These are phyloP conservation scores for Ophiostoma australiae DNA, from an alignment of 2,329 filamentous ascomycete genomes.

Conservation along the genomic window DNA sequence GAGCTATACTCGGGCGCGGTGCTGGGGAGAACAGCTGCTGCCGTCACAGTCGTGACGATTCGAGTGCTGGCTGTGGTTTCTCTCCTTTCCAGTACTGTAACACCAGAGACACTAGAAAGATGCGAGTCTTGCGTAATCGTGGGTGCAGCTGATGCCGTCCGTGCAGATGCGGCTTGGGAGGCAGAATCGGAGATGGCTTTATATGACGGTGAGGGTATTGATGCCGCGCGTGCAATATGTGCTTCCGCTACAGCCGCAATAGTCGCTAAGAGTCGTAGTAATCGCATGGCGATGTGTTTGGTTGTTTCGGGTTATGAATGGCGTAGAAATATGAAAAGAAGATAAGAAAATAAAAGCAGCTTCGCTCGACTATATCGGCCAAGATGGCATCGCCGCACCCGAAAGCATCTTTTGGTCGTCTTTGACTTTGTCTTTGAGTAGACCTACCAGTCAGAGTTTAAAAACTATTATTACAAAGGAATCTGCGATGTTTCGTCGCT, in stretches of 20 bases:
- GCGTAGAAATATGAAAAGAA: background rate
- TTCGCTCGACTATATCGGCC: background rate
- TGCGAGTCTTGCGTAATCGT: background rate
- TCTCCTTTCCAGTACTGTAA: background rate
- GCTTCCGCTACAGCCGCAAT: background rate
- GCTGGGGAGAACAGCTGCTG: conserved; percentile 35
- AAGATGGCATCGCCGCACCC: background rate
- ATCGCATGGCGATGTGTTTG: background rate
- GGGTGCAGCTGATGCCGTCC: background rate
- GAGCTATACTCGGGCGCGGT: conserved; percentile 37
- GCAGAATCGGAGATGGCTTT: background rate
- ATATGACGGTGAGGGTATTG: background rate
- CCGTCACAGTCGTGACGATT: conserved; percentile 35
- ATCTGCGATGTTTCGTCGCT: background rate
- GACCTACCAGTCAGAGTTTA: background rate
- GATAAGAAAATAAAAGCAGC: background rate
- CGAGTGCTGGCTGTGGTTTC: background rate
- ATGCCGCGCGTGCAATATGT: background rate
- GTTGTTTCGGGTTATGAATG: background rate
- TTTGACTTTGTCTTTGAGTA: background rate
- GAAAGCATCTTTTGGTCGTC: background rate
- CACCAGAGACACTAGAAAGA: too few relatives aligned
- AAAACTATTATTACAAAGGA: background rate
- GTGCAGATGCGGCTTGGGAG: background rate
- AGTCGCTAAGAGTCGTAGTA: too few relatives aligned